phyloP scores from a whole-genome alignment of 1,139 yeast species.

The Sugiyamaella xylanicola region DNA sequence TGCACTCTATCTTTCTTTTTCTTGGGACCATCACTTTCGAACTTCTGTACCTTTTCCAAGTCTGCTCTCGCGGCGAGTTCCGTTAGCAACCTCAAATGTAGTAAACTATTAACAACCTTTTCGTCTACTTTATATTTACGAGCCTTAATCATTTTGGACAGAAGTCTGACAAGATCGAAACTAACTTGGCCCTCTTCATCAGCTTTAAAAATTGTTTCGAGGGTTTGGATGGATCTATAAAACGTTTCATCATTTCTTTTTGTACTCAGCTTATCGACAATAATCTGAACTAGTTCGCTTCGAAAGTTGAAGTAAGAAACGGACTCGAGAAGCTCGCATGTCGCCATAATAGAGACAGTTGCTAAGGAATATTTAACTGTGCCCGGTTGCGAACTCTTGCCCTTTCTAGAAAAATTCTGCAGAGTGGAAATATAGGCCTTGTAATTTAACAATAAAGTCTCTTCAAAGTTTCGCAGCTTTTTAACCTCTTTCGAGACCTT shows the following conservation, averaged over 20 bases:
- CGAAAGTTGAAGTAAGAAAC: slow-evolving; percentile 81
- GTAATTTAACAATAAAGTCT: slow-evolving; percentile 69
- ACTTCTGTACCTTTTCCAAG: slow-evolving; percentile 57
- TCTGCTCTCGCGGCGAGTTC: slow-evolving; percentile 63
- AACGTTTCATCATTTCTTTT: slow-evolving; percentile 48
- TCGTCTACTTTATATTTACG: slow-evolving; percentile 84
- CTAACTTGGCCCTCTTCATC: slow-evolving; percentile 84
- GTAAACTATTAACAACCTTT: slow-evolving; percentile 69
- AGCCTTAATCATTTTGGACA: slow-evolving; percentile 70
- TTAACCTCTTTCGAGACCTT: slow-evolving; percentile 83
- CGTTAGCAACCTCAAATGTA: slow-evolving; percentile 71
- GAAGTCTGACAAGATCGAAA: slow-evolving; percentile 65
- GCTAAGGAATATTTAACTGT: slow-evolving; percentile 51
- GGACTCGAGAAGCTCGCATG: slow-evolving; percentile 71
- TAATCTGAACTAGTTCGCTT: slow-evolving; percentile 64
- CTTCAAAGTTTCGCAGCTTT: slow-evolving; percentile 75
- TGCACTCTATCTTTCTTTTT: slow-evolving; percentile 88
- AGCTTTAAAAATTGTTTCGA: slow-evolving; percentile 64
- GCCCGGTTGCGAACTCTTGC: slow-evolving; percentile 39
- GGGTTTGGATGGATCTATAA: slow-evolving; percentile 59
- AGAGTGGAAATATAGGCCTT: slow-evolving; percentile 65
- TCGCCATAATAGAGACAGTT: slow-evolving; percentile 66
- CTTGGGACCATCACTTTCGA: slow-evolving; percentile 46
- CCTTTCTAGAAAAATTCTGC: slow-evolving; percentile 37
- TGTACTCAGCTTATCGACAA: slow-evolving; percentile 52